Conservation (phyloP, 2,329 filamentous ascomycete species). For the Botrytis tulipae region DNA sequence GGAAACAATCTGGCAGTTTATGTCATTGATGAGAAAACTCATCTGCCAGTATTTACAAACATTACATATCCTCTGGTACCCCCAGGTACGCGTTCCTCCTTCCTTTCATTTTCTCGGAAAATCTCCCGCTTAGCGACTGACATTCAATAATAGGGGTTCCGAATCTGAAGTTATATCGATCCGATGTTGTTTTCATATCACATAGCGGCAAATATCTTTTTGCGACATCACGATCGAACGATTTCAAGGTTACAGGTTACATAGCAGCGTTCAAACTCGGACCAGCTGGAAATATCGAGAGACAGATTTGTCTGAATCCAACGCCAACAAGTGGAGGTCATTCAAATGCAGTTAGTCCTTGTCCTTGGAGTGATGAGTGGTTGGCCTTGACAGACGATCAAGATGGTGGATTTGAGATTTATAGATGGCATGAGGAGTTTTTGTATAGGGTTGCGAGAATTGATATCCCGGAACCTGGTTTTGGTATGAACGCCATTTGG, state of each 20-base stretch:
- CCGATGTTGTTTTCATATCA: conserved; percentile 77
- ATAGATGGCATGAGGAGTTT: conserved; percentile 81
- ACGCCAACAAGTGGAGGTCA: conserved; percentile 86
- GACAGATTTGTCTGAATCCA: conserved; percentile 76
- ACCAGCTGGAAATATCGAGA: conserved; percentile 67
- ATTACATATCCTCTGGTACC: conserved; percentile 77
- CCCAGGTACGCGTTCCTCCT: conserved; percentile 51
- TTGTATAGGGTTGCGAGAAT: conserved; percentile 73
- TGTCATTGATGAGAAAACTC: conserved; percentile 70
- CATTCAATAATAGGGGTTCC: conserved; percentile 26
- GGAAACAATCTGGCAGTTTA: conserved; percentile 83
- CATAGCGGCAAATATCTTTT: conserved; percentile 73
- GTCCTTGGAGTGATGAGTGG: conserved; percentile 84
- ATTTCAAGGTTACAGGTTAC: conserved; percentile 74
- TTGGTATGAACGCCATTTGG: conserved; percentile 97
- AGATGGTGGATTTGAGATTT: conserved; percentile 83
- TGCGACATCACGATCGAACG: conserved; percentile 78
- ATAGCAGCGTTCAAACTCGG: conserved; percentile 75
- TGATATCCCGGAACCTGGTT: conserved; percentile 81
- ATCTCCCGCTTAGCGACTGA: background rate
- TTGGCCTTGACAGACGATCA: conserved; percentile 87
- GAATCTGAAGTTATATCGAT: conserved; percentile 66
- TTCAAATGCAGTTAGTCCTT: conserved; percentile 82
- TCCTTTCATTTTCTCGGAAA: conserved; percentile 38
- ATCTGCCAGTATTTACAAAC: conserved; percentile 75